phyloP scores from a whole-genome alignment of 495 filamentous ascomycete species.

The Podospora conica region DNA sequence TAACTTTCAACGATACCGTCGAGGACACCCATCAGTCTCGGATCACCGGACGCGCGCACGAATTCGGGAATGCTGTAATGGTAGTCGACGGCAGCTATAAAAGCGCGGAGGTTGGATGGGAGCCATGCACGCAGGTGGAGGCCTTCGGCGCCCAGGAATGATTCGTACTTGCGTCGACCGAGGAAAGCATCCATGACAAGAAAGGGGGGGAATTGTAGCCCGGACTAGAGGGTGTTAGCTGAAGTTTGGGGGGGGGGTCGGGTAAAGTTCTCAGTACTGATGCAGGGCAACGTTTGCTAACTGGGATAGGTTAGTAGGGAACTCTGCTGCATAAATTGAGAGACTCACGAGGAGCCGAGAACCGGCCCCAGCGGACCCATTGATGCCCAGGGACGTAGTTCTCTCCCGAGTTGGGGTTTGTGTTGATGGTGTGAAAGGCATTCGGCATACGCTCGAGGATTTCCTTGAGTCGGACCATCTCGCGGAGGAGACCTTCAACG shows the following conservation, averaged over 20 bases:
- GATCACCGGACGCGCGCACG: constrained; percentile 40
- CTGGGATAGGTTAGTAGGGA: no score
- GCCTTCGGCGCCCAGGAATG: constrained; percentile 44
- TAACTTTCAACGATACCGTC: constrained; percentile 47
- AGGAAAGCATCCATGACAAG: constrained; percentile 50
- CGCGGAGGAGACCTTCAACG: constrained; percentile 41
- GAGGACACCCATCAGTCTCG: constrained; percentile 39
- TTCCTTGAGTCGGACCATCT: constrained; percentile 44
- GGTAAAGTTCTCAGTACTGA: no score
- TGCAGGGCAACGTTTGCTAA: constrained; percentile 47
- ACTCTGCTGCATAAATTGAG: no score
- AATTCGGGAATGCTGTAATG: constrained; percentile 46
- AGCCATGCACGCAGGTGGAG: constrained; percentile 45
- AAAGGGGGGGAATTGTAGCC: constrained; percentile 43
- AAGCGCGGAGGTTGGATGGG: constrained; percentile 44
- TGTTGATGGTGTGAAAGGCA: constrained; percentile 47
- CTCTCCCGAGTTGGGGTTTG: constrained; percentile 44
- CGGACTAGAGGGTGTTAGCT: no score
- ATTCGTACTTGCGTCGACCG: constrained; percentile 43
- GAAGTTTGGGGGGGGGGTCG: no score
- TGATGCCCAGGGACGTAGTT: constrained; percentile 39
- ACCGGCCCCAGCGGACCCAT: constrained; percentile 44
- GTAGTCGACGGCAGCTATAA: constrained; percentile 46
- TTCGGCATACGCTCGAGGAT: constrained; percentile 47
- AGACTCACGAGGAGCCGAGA: constrained; percentile 41